Conservation (phyloP, 179 eudicot species). For the Monotropa hypopitys region DNA sequence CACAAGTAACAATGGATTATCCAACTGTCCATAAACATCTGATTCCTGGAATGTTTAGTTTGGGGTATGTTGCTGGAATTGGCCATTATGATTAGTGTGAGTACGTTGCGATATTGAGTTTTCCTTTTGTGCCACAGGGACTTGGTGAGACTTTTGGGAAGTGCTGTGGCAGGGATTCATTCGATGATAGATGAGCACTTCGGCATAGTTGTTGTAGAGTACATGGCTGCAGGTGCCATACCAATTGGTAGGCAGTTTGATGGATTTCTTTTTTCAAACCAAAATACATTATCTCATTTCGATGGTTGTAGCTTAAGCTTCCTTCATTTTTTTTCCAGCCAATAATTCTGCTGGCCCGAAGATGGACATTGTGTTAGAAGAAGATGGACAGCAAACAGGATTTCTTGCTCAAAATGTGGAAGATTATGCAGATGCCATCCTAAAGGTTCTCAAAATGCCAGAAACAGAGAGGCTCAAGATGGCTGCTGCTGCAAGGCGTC, state of each 20-base stretch:
- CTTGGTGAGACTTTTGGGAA: slow-evolving; percentile 76
- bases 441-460: slow-evolving; percentile 50
- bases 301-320: neutral
- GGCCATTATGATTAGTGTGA: neutral
- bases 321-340: slow-evolving; percentile 30
- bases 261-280: neutral
- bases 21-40: neutral
- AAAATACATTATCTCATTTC: neutral
- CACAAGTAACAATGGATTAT: neutral
- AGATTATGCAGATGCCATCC: slow-evolving; percentile 70
- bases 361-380: slow-evolving; percentile 82
- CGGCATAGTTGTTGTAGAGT: slow-evolving; percentile 90
- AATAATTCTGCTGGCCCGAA: slow-evolving; percentile 90
- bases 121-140: slow-evolving; percentile 35
- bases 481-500: slow-evolving; percentile 85
- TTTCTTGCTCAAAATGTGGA: slow-evolving; percentile 58
- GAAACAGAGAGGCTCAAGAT: slow-evolving; percentile 51
- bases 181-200: slow-evolving; percentile 95
- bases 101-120: neutral
- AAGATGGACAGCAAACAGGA: slow-evolving; percentile 63
- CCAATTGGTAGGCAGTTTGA: slow-evolving; percentile 57
- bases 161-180: slow-evolving; percentile 76
- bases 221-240: slow-evolving; percentile 95
- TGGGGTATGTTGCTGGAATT: neutral
- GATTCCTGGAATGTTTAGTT: neutral